Conservation (phyloP, 2,329 filamentous ascomycete genomes). For the Cryphonectria carpinicola region DNA sequence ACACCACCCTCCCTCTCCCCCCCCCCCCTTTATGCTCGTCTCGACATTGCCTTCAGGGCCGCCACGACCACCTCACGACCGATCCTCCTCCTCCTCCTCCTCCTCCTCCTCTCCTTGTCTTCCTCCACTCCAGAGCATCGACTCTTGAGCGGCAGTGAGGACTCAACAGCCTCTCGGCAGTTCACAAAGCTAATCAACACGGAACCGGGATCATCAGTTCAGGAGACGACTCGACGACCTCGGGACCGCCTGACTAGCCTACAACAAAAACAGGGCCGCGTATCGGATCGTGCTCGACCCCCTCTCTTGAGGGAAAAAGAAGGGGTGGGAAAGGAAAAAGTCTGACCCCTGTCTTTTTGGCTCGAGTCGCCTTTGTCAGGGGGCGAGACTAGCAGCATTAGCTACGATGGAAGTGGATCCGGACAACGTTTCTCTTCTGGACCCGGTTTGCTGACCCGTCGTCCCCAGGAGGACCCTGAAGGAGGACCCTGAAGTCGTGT, state of each 20-base stretch:
- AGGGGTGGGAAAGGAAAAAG: not conserved
- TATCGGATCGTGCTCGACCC: not conserved
- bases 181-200: not conserved
- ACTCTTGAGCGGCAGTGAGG: not conserved
- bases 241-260: not conserved
- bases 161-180: not conserved
- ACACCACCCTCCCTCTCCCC: no score
- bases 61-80: not conserved
- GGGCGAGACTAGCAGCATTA: not conserved
- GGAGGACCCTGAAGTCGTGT: constrained; percentile 4
- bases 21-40: not conserved
- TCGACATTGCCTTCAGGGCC: not conserved
- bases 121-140: not conserved
- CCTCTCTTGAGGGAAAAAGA: not conserved
- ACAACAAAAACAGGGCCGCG: not conserved
- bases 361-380: not conserved
- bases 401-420: not conserved
- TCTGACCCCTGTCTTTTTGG: not conserved
- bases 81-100: not conserved
- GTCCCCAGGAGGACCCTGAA: not conserved
- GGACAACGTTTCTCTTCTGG: not conserved
- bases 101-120: not conserved
- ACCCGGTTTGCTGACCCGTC: not conserved
- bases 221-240: not conserved
- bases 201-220: not conserved